Evolutionary conservation across 1,284 basidiomycete genomes (phyloP).

Genomic region (Naganishia liquefaciens): DNA sequence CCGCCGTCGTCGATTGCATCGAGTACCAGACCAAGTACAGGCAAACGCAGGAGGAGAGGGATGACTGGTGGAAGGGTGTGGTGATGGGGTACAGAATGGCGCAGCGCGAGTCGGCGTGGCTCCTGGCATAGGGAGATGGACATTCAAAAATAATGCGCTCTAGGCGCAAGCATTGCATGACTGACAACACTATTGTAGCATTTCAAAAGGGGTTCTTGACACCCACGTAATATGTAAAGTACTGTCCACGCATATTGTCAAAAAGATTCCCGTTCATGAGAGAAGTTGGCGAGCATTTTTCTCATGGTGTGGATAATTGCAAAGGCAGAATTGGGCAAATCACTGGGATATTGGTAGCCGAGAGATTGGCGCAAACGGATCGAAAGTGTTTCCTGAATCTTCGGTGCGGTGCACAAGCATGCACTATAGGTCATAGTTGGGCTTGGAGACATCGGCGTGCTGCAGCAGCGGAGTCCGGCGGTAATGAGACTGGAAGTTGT

Average conservation of each 20-base stretch:
- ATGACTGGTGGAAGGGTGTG: constrained; percentile 22
- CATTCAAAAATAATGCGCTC: not conserved
- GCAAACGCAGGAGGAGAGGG: constrained; percentile 17
- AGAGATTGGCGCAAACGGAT: too few relatives aligned
- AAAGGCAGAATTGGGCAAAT: too few relatives aligned
- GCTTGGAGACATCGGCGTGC: too few relatives aligned
- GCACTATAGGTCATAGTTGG: too few relatives aligned
- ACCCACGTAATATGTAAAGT: constrained; percentile 5
- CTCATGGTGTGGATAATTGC: too few relatives aligned
- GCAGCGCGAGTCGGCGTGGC: constrained; percentile 5
- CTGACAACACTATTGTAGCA: constrained; percentile 27
- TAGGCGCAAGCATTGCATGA: not conserved
- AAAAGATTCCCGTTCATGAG: not conserved
- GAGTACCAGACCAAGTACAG: constrained; percentile 24
- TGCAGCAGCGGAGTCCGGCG: too few relatives aligned
- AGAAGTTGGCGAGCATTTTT: too few relatives aligned
- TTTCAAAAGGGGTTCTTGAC: constrained; percentile 8
- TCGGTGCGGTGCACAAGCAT: too few relatives aligned
- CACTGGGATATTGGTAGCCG: too few relatives aligned
- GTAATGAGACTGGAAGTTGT: too few relatives aligned
- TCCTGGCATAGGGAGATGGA: constrained; percentile 5
- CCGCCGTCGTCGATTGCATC: constrained; percentile 23
- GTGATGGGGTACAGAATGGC: constrained; percentile 17
- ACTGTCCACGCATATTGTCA: not conserved
- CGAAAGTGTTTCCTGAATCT: too few relatives aligned